These are phyloP conservation scores for Hydnum rufescens DNA, from an alignment of 768 basidiomycete genomes.

Conservation along the genomic window DNA sequence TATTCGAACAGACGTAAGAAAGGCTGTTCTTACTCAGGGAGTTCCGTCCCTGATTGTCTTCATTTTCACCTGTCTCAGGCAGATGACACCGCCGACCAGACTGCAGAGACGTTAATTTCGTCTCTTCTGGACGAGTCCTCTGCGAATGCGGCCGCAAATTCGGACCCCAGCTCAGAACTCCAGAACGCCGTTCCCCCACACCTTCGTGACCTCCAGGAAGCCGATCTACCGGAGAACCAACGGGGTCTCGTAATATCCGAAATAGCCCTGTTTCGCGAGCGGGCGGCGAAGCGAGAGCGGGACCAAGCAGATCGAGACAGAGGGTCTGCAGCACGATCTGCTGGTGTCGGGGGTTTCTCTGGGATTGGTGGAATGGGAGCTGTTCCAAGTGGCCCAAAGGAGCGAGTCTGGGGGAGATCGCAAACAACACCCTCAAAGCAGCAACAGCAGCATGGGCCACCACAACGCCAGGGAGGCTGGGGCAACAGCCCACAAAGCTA, in stretches of 20 bases:
- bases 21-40: slow-evolving; percentile 16
- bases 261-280: slow-evolving; percentile 90
- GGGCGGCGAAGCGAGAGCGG: slow-evolving; percentile 75
- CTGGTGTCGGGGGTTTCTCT: slow-evolving; percentile 5
- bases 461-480: slow-evolving; percentile 29
- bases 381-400: slow-evolving; percentile 52
- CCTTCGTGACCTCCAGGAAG: slow-evolving; percentile 87
- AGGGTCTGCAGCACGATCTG: not conserved
- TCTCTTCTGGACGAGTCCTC: not conserved
- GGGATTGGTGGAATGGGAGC: slow-evolving; percentile 2
- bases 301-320: slow-evolving; percentile 38
- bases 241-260: slow-evolving; percentile 88
- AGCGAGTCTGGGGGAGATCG: slow-evolving; percentile 56
- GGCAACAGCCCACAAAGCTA: slow-evolving; percentile 60
- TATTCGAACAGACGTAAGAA: slow-evolving; percentile 65
- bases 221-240: slow-evolving; percentile 86
- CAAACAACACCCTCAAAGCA: slow-evolving; percentile 10
- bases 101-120: not conserved
- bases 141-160: slow-evolving; percentile 24
- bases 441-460: slow-evolving; percentile 12
- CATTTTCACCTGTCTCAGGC: not conserved
- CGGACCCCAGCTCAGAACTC: too few species aligned
- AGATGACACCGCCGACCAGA: not conserved
- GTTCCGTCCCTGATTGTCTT: not conserved
- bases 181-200: slow-evolving; percentile 73